Evolutionary conservation across 2,329 filamentous ascomycete genomes (phyloP), one percentile per base, ranked within the genome.

Genomic region (Diaporthe capsici): DNA sequence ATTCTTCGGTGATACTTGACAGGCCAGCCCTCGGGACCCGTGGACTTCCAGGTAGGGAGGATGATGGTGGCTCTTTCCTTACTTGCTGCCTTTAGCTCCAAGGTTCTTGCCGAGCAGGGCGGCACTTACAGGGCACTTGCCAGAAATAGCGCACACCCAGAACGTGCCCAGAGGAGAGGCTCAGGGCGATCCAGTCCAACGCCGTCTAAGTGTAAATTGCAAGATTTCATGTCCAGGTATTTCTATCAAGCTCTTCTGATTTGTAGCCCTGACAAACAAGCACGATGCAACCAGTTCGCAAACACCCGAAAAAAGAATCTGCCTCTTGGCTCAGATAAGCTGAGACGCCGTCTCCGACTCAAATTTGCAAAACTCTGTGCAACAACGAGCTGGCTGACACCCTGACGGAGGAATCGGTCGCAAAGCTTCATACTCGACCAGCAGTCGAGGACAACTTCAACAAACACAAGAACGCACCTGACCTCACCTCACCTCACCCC

Each of bases 61-160:
- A 61, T 28, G 37, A 25, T 25, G 22, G 47, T 53, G 31, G n/a
- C 63, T 47, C 20, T 70, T 49, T 55, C 20, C 37, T 37, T 9
- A 15, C 7, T 12, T 25, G 37, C 25, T 67, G n/a, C 31, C 61
- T 47, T 22, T n/a, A 47, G 28, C 53, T 47, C n/a, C 60, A 37
- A 51, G 22, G 9, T 68, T 51, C 31, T 25, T 68, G 28, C 63
- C 44, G 17, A 51, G 9, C 12, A 63, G 44, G 25, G 28, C 20
- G 17, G 20, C 8, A 44, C 9, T 71, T 57, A 71, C 73, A 71
- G 65, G 65, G 65, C 42, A 31, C 42, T 61, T 53, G 44, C 55
- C 57, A 75, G 31, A n/a, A 47, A 25, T 28, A 12, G 17, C 17
- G 22, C 58, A 39, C 34, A 42, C 34, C n/a, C 12, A 55, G 47